Percentiles rank a stretch among this genome's conserved stretches.
These are phyloP conservation scores for Xylaria curta DNA, from an alignment of 495 filamentous ascomycete genomes.

Conservation along the genomic window DNA sequence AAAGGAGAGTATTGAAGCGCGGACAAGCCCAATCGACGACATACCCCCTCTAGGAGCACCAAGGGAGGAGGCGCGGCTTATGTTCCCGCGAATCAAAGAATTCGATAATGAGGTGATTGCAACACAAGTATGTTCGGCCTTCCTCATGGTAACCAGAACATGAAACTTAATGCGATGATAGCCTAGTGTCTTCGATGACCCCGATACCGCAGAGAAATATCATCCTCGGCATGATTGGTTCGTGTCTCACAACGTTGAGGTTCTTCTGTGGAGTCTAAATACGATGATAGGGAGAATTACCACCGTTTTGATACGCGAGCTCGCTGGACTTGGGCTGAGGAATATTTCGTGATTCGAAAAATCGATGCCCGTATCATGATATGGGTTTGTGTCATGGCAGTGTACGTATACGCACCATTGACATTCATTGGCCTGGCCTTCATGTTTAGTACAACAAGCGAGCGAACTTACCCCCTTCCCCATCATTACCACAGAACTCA, in stretches of 20 bases:
- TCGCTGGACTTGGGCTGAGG: constrained; percentile 73
- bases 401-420: constrained; percentile 38
- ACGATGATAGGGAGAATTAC: constrained; percentile 43
- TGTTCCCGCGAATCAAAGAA: constrained; percentile 49
- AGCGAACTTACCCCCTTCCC: not conserved
- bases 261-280: constrained; percentile 12
- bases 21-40: constrained; percentile 18
- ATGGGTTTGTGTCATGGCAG: constrained; percentile 81
- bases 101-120: constrained; percentile 63
- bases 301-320: constrained; percentile 79
- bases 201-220: constrained; percentile 57
- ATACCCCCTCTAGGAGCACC: constrained; percentile 48
- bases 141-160: too few relatives aligned
- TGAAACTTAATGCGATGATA: not conserved
- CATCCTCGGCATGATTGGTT: constrained; percentile 58
- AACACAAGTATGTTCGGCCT: constrained; percentile 50
- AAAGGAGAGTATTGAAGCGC: constrained; percentile 3
- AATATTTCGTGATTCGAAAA: constrained; percentile 68
- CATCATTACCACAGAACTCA: not conserved
- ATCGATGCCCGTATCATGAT: constrained; percentile 47
- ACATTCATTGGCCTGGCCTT: too few relatives aligned
- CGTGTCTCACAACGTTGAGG: not conserved
- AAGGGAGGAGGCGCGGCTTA: constrained; percentile 47
- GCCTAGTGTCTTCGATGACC: constrained; percentile 51
- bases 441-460: not conserved